Evolutionary conservation across 176 grass and related monocot genomes (phyloP).

Genomic region (Secale cereale): DNA sequence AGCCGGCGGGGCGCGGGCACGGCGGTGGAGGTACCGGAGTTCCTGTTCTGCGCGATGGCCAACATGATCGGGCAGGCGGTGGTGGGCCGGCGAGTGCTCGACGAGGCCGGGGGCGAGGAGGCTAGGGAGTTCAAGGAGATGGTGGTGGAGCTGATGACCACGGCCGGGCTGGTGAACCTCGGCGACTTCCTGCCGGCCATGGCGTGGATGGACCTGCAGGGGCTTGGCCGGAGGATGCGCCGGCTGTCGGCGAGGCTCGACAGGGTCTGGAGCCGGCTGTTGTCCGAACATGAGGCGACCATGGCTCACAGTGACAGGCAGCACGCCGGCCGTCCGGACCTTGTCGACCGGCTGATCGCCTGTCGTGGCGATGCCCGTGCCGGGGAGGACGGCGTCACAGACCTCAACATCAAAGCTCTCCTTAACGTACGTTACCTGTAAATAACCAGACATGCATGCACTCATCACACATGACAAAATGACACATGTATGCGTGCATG

Average conservation of each 20-base stretch:
- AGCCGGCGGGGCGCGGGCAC: neutral
- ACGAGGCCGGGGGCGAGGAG: neutral
- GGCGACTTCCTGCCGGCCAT: neutral
- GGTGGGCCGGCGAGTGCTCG: neutral
- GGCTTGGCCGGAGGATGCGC: neutral
- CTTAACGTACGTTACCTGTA: neutral
- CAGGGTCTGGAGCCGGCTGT: neutral
- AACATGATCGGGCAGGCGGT: neutral
- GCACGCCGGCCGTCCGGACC: too few species aligned
- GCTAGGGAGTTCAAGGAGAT: neutral
- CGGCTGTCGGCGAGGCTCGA: neutral
- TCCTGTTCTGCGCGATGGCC: neutral
- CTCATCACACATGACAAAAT: neutral
- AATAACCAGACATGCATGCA: neutral
- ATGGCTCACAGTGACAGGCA: too few species aligned
- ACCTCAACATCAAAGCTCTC: conserved; percentile 1
- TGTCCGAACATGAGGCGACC: neutral
- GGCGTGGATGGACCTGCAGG: neutral
- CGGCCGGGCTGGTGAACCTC: neutral
- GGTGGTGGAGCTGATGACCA: neutral
- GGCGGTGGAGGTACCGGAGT: neutral
- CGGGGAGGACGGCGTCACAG: neutral
- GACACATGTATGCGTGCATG: neutral
- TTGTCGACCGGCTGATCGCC: neutral
- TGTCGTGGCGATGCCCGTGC: neutral